Conservation (phyloP, 805 yeast genomes). For the Candida hispaniensis region DNA sequence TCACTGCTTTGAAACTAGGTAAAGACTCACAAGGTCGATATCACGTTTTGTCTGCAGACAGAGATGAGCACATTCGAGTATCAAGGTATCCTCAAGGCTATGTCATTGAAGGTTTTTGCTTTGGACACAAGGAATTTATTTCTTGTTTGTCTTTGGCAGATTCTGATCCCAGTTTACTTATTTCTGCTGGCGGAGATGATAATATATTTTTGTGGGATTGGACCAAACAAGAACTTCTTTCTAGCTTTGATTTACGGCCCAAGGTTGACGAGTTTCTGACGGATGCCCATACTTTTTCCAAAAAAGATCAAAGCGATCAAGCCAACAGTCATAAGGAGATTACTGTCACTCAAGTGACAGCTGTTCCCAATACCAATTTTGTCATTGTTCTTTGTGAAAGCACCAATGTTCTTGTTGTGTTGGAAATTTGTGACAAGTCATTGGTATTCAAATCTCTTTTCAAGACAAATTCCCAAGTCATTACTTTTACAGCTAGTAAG, state of each 20-base stretch:
- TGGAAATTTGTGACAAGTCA: slow-evolving; percentile 22
- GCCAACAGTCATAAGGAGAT: slow-evolving; percentile 16
- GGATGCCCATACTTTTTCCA: slow-evolving; percentile 48
- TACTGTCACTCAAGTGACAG: slow-evolving; percentile 25
- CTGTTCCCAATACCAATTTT: slow-evolving; percentile 27
- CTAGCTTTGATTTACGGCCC: slow-evolving; percentile 40
- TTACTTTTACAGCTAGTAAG: slow-evolving; percentile 17
- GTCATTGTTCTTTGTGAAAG: slow-evolving; percentile 27
- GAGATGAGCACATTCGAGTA: slow-evolving; percentile 92
- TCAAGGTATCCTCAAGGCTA: slow-evolving; percentile 69
- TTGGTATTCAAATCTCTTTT: slow-evolving; percentile 24
- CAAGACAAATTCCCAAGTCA: slow-evolving; percentile 24
- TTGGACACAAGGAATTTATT: slow-evolving; percentile 79
- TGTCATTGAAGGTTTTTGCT: slow-evolving; percentile 70
- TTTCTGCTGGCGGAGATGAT: slow-evolving; percentile 91
- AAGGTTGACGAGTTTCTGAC: slow-evolving; percentile 37
- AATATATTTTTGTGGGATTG: slow-evolving; percentile 70
- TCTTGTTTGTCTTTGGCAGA: slow-evolving; percentile 50
- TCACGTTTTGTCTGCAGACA: slow-evolving; percentile 67
- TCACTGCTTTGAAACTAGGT: slow-evolving; percentile 57
- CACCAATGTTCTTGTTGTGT: slow-evolving; percentile 24
- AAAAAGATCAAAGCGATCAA: slow-evolving; percentile 7
- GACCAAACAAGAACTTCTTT: slow-evolving; percentile 42
- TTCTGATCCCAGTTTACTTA: slow-evolving; percentile 41
- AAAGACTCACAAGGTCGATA: slow-evolving; percentile 36